Conservation (phyloP, 1,139 yeast species). For the Geotrichum armillariae region DNA sequence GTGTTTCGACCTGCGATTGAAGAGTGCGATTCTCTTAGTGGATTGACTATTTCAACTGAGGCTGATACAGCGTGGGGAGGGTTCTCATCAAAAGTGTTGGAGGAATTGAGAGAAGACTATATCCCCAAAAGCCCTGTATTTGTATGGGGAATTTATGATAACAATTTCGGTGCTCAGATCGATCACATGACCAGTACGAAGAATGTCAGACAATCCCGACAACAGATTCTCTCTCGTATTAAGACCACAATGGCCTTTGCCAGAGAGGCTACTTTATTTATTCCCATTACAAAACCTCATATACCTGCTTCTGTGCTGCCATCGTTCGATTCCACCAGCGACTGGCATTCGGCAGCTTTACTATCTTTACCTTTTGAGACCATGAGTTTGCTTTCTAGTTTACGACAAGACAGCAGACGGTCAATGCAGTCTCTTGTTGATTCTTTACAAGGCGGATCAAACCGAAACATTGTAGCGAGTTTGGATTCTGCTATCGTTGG, state of each 20-base stretch:
- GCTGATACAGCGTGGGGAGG: slow-evolving; percentile 87
- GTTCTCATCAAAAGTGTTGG: slow-evolving; percentile 53
- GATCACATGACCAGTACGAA: slow-evolving; percentile 7
- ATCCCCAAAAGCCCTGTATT: slow-evolving; percentile 61
- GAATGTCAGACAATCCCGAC: slow-evolving; percentile 24
- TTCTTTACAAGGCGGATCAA: slow-evolving; percentile 27
- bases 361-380: slow-evolving; percentile 35
- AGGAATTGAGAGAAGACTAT: slow-evolving; percentile 67
- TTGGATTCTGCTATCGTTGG: slow-evolving; percentile 23
- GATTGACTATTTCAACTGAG: slow-evolving; percentile 67
- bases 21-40: slow-evolving; percentile 70
- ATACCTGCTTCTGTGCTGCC: slow-evolving; percentile 20
- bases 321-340: slow-evolving; percentile 26
- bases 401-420: slow-evolving; percentile 27
- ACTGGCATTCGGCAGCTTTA: slow-evolving; percentile 35
- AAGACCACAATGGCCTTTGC: slow-evolving; percentile 49
- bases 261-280: slow-evolving; percentile 48
- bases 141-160: slow-evolving; percentile 52
- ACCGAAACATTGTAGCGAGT: slow-evolving; percentile 30
- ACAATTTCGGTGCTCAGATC: slow-evolving; percentile 9
- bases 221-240: slow-evolving; percentile 45
- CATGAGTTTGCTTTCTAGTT: slow-evolving; percentile 32
- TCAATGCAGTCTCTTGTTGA: slow-evolving; percentile 33
- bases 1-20: slow-evolving; percentile 68
- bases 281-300: slow-evolving; percentile 47